These are phyloP conservation scores for Setomelanomma holmii DNA, from an alignment of 2,329 filamentous ascomycete genomes.

Conservation along the genomic window DNA sequence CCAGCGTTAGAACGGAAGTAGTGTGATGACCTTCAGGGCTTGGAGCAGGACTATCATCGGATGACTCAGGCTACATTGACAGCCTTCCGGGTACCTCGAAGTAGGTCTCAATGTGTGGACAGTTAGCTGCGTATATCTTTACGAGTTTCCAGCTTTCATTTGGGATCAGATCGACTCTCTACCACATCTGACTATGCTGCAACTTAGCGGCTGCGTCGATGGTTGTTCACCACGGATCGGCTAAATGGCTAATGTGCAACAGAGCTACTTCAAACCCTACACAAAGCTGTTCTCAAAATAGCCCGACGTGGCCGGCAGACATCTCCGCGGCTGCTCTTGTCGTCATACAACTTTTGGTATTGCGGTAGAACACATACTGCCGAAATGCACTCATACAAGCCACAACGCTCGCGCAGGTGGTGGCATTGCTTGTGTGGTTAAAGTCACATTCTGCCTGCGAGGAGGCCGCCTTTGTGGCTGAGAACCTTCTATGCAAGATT, in stretches of 20 bases:
- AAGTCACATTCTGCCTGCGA: conserved; percentile 2
- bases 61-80: too few relatives aligned
- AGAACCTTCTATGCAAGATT: conserved; percentile 2
- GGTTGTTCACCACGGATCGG: neutral
- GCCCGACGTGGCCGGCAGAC: neutral
- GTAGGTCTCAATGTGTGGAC: too few relatives aligned
- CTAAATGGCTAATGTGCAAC: conserved; percentile 1
- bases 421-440: conserved; percentile 1
- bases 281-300: neutral
- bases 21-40: too few relatives aligned
- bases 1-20: neutral
- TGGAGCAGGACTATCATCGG: too few relatives aligned
- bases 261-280: neutral
- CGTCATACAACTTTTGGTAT: neutral
- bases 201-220: neutral
- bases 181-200: neutral
- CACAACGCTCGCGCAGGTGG: neutral
- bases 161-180: neutral
- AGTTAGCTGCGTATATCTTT: too few relatives aligned
- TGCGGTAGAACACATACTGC: neutral
- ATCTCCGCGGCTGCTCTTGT: neutral
- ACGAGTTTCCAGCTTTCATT: too few relatives aligned
- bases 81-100: too few relatives aligned
- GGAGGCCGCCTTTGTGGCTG: neutral
- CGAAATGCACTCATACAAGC: neutral